Conservation (phyloP, 495 filamentous ascomycete species). For the Xylaria acuta region DNA sequence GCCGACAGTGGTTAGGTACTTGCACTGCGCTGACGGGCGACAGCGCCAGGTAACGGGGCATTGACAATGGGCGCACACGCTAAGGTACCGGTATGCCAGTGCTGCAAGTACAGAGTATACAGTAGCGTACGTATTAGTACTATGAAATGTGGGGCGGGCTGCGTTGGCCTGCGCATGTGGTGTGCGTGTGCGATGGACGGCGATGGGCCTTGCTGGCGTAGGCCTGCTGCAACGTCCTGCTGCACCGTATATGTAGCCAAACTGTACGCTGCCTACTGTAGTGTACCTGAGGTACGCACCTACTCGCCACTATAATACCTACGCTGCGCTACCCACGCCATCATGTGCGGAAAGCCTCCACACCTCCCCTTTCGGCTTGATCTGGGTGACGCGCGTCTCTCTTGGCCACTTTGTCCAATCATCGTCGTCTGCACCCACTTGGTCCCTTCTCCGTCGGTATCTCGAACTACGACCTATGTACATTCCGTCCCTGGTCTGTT, state of each 20-base stretch:
- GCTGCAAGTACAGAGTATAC: neutral
- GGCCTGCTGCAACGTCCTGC: neutral
- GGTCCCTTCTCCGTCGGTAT: constrained; percentile 12
- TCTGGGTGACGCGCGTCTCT: constrained; percentile 28
- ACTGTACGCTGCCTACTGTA: too few relatives aligned
- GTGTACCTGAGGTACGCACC: too few relatives aligned
- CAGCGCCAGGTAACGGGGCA: neutral
- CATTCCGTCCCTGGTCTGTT: neutral
- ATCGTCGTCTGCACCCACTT: neutral
- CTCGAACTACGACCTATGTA: neutral
- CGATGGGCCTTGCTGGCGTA: constrained; percentile 9
- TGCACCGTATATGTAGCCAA: neutral
- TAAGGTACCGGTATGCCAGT: too few relatives aligned
- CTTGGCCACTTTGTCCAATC: constrained; percentile 15
- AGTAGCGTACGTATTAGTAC: neutral
- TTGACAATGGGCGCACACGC: neutral
- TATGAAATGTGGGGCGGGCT: constrained; percentile 1
- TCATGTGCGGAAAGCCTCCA: constrained; percentile 12
- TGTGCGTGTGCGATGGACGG: constrained; percentile 4
- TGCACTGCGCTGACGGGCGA: too few relatives aligned
- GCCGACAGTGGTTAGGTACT: too few relatives aligned
- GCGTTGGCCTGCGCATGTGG: constrained; percentile 15
- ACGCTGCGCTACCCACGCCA: neutral
- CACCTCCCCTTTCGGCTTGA: constrained; percentile 18
- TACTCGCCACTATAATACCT: neutral